Evolutionary conservation across 2,329 filamentous ascomycete species (phyloP).

Genomic region (Ophiostoma perfectum): DNA sequence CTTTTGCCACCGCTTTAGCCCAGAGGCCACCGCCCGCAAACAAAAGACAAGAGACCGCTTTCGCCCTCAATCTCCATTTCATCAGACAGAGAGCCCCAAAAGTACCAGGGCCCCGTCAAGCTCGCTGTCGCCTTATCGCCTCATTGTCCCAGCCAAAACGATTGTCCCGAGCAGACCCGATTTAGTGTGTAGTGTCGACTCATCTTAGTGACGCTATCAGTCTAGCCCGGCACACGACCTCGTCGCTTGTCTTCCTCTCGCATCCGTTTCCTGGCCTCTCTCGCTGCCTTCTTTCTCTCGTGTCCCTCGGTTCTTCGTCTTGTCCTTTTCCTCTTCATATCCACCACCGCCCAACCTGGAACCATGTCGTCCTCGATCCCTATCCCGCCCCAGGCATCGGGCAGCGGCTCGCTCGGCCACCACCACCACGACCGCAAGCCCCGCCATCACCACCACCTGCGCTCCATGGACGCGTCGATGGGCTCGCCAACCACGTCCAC

Average conservation of each 20-base stretch:
- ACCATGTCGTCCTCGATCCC: constrained; percentile 64
- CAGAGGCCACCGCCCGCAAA: not conserved
- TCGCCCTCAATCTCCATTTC: too few relatives aligned
- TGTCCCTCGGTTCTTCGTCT: not conserved
- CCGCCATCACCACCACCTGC: constrained; percentile 22
- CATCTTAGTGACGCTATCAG: not conserved
- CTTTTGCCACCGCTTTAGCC: constrained; percentile 5
- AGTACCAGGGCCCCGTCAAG: not conserved
- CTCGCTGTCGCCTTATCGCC: constrained; percentile 1
- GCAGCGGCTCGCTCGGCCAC: constrained; percentile 13
- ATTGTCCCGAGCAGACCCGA: constrained; percentile 11
- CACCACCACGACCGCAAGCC: constrained; percentile 23
- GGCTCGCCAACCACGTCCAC: constrained; percentile 20
- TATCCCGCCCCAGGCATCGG: constrained; percentile 48
- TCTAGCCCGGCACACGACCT: not conserved
- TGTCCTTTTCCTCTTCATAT: not conserved
- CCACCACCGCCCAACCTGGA: not conserved
- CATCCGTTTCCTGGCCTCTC: not conserved
- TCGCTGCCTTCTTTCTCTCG: not conserved
- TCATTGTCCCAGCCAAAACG: not conserved
- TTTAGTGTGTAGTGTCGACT: constrained; percentile 9
- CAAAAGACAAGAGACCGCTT: not conserved
- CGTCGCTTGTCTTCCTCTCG: not conserved
- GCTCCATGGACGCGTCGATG: constrained; percentile 19
- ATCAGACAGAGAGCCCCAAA: not conserved